Evolutionary conservation across 148 eudicot genomes (phyloP).

Genomic region (Amaranthus palmeri): DNA sequence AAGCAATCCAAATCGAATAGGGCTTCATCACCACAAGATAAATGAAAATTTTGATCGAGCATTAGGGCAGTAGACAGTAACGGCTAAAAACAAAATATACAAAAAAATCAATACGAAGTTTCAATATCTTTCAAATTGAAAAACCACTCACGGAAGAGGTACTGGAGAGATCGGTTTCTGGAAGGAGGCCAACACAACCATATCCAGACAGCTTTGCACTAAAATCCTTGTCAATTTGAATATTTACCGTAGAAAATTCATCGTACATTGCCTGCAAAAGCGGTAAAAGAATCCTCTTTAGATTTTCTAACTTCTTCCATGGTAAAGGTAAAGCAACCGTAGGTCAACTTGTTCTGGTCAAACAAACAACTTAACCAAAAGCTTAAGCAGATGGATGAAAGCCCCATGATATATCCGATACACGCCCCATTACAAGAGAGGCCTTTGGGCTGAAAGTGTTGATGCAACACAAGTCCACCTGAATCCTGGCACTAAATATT

Average conservation of each 20-base stretch:
- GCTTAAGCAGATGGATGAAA: too few species aligned
- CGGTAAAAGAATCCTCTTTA: background rate
- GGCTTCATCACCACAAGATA: background rate
- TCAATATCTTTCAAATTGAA: background rate
- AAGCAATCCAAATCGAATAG: too few species aligned
- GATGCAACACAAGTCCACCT: too few species aligned
- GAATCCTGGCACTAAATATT: too few species aligned
- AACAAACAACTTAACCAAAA: too few species aligned
- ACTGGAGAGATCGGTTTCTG: conserved; percentile 53
- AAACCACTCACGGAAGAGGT: conserved; percentile 54
- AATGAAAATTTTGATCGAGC: background rate
- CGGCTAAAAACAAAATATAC: too few species aligned
- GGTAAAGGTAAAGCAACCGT: background rate
- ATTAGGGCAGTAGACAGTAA: background rate
- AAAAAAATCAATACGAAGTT: background rate
- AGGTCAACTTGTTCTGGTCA: background rate
- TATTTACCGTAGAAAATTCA: conserved; percentile 85
- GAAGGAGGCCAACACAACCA: conserved; percentile 73
- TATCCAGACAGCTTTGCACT: conserved; percentile 95
- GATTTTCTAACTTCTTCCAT: background rate
- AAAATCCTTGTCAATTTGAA: conserved; percentile 92
- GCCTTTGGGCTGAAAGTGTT: too few species aligned
- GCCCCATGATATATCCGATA: too few species aligned
- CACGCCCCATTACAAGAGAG: too few species aligned
- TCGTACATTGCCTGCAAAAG: conserved; percentile 81